phyloP scores from a whole-genome alignment of 139 green algal genomes.

The Desmodesmus armatus region DNA sequence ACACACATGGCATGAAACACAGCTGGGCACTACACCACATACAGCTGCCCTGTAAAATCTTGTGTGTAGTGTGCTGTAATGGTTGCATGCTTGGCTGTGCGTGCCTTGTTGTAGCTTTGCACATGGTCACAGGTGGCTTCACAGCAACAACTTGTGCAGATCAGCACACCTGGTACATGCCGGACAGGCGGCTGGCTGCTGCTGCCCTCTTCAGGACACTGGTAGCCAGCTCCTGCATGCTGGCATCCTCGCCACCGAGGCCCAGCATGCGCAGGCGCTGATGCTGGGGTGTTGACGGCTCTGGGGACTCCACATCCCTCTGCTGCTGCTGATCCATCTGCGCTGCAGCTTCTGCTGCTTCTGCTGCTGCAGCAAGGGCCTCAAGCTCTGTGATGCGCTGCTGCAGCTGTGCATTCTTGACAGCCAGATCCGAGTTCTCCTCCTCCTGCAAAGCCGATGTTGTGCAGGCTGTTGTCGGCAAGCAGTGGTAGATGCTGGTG shows the following conservation, averaged over 20 bases:
- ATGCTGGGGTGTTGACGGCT: too few relatives aligned
- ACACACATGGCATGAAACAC: not conserved
- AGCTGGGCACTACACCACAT: not conserved
- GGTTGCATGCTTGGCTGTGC: not conserved
- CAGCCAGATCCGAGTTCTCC: conserved; percentile 27
- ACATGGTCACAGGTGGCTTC: too few relatives aligned
- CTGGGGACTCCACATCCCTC: not conserved
- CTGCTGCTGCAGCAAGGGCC: not conserved
- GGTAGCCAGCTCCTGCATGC: not conserved
- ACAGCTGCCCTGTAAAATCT: not conserved
- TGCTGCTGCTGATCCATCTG: not conserved
- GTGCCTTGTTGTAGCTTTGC: not conserved
- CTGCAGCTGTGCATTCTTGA: conserved; percentile 29
- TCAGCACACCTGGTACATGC: conserved; percentile 9
- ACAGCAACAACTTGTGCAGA: not conserved
- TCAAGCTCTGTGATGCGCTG: conserved; percentile 1
- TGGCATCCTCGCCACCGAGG: too few relatives aligned
- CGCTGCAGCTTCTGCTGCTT: not conserved
- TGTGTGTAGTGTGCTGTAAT: not conserved
- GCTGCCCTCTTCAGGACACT: conserved; percentile 19
- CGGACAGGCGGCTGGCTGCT: conserved; percentile 15
- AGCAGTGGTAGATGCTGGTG: too few relatives aligned
- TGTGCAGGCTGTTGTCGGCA: too few relatives aligned
- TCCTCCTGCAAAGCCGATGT: conserved; percentile 41
- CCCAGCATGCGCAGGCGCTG: too few relatives aligned